phyloP scores from a whole-genome alignment of 2,329 filamentous ascomycete species.

The Epicoccum sorghinum region DNA sequence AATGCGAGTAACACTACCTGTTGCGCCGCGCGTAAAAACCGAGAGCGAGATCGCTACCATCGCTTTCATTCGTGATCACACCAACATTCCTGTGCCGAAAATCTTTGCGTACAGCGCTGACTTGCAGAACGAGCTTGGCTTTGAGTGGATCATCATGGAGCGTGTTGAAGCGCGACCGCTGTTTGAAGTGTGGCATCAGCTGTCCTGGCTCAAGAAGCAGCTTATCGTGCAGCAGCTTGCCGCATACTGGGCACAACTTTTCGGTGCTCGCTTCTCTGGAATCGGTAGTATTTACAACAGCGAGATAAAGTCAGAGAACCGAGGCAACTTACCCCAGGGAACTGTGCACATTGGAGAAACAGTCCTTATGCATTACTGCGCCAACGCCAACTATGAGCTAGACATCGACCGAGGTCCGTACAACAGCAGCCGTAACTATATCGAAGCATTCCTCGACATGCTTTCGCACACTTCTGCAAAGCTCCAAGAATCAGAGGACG shows the following conservation, averaged over 20 bases:
- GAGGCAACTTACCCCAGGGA: too few species aligned
- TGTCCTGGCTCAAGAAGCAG: neutral
- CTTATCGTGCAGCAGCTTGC: neutral
- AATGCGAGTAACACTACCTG: neutral
- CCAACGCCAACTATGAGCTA: neutral
- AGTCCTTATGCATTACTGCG: neutral
- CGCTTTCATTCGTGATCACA: neutral
- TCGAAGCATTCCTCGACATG: neutral
- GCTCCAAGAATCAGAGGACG: neutral
- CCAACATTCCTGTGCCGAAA: neutral
- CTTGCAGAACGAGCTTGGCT: neutral
- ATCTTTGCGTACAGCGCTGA: neutral
- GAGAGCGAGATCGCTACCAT: constrained; percentile 11
- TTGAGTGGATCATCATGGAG: neutral
- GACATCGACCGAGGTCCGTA: neutral
- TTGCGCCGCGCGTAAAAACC: constrained; percentile 1
- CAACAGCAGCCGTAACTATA: neutral
- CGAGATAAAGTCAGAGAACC: too few species aligned
- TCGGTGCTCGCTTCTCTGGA: neutral
- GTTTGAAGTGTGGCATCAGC: neutral
- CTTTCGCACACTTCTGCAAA: neutral
- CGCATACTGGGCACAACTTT: neutral
- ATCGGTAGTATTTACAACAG: neutral
- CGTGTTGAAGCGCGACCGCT: neutral
- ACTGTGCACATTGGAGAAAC: neutral